These are phyloP conservation scores for Ophiobolus disseminans DNA, from an alignment of 2,329 filamentous ascomycete genomes.

Conservation along the genomic window DNA sequence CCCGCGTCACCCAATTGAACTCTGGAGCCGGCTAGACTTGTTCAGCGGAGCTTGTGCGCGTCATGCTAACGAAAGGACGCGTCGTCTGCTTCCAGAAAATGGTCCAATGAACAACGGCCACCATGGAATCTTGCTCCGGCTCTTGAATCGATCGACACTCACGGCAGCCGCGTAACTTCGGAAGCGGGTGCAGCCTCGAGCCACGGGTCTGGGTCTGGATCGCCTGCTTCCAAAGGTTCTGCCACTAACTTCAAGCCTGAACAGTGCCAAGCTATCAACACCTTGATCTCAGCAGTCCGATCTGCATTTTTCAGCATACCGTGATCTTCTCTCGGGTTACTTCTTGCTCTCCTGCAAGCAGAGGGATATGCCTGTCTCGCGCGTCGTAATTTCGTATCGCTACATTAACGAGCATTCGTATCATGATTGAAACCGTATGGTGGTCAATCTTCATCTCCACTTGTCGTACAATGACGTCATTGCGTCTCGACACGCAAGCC, in stretches of 20 bases:
- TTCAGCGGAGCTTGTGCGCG: slow-evolving; percentile 7
- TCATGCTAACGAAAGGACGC: slow-evolving; percentile 2
- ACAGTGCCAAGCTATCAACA: no score
- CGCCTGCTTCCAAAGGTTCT: not conserved
- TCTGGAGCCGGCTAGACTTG: slow-evolving; percentile 12
- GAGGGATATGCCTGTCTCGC: no score
- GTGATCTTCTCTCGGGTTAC: no score
- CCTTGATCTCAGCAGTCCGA: no score
- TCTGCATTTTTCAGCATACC: no score
- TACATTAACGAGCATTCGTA: not conserved
- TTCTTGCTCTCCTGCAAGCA: no score
- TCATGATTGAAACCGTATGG: not conserved
- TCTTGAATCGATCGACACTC: slow-evolving; percentile 11
- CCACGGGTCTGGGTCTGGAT: slow-evolving; percentile 10
- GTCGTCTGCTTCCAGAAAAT: slow-evolving; percentile 1
- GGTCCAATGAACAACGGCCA: slow-evolving; percentile 7
- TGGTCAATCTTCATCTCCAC: slow-evolving; percentile 6
- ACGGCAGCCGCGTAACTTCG: slow-evolving; percentile 17
- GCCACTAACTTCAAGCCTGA: no score
- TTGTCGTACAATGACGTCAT: slow-evolving; percentile 15
- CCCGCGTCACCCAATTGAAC: slow-evolving; percentile 12
- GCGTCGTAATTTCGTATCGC: not conserved
- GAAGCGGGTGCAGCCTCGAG: not conserved
- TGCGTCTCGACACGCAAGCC: slow-evolving; percentile 3
- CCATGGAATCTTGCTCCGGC: not conserved